Base-by-base conservation (phyloP, 768 basidiomycete genomes). In the Pleurotus pulmonarius region DNA sequence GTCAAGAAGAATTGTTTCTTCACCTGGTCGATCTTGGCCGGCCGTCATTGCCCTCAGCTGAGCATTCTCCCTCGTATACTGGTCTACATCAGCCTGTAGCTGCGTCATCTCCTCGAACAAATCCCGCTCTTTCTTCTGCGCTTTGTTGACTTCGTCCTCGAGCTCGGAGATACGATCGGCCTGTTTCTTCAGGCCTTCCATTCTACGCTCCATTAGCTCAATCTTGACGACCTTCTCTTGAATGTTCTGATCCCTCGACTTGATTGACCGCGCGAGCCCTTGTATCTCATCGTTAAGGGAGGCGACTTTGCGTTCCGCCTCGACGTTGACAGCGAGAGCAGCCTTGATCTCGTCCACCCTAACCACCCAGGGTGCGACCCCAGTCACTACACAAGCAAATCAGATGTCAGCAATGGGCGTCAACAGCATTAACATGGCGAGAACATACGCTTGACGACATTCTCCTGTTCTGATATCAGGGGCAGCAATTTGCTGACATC, bases 91-190 rank as follows among this genome's bases (percentile, higher is more conserved):
- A 1, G 85, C 81, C 66, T 96, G 94, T 8, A 98, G 70, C 64
- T 93, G 92, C 61, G 95, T 94, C 78, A 98, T 90, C 2, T 94
- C 92, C 63, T 96, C 94, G 67, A 93, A 90, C 63, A 95, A 92
- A 29, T 88, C 87, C 56, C 87, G 80, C 69, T 96, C 94, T 65
- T 96, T 91, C 70, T 94, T 91, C 70, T 85, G 83, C 3, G 86
- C 83, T 67, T 94, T 94, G 25, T 78, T 72, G 1, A 98, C 75
- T 63, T 95, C 88, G 29, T 67, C 71, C 72, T 98, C 94, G 16
- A 98, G 82, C 58, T 92, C 89, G 12, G 76, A 69, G 51, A 98
- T 89, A 5, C 81, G 74, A 56, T 98, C 96, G 3, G 88, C 86
- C 71, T 96, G 92, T 68, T 89, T 92, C 80, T 93, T 95, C 59